phyloP scores from a whole-genome alignment of 495 filamentous ascomycete genomes.

The Aspergillus conjunctus region DNA sequence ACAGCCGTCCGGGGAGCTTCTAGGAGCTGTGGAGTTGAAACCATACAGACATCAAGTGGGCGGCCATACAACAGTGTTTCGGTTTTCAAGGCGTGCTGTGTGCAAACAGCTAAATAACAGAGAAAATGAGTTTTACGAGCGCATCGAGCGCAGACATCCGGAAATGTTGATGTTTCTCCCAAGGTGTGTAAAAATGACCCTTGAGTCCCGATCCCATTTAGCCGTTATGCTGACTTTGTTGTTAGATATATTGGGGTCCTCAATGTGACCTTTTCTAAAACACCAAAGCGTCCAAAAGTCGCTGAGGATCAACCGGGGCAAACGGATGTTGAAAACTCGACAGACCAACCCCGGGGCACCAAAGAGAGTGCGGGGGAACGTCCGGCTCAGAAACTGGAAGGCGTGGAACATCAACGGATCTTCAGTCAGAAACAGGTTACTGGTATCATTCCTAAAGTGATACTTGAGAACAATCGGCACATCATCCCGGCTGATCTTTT shows the following conservation, averaged over 20 bases:
- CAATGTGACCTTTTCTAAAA: conserved; percentile 95
- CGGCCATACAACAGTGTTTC: conserved; percentile 93
- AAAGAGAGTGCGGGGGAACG: conserved; percentile 28
- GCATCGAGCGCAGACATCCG: conserved; percentile 84
- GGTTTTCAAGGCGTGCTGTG: conserved; percentile 90
- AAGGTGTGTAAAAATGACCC: conserved; percentile 60
- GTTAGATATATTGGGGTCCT: conserved; percentile 91
- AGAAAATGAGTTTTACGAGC: conserved; percentile 98
- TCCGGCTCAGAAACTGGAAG: conserved; percentile 24
- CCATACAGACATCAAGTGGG: conserved; percentile 97
- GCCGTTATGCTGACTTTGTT: not conserved
- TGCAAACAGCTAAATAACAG: conserved; percentile 97
- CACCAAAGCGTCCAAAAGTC: conserved; percentile 63
- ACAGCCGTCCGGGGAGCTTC: too few species aligned
- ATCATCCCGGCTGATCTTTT: conserved; percentile 87
- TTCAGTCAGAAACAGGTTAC: conserved; percentile 77
- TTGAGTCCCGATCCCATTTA: not conserved
- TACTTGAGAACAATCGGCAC: conserved; percentile 93
- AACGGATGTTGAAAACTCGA: conserved; percentile 17
- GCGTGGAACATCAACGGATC: conserved; percentile 57
- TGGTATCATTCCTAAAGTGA: conserved; percentile 79
- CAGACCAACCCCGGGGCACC: conserved; percentile 19
- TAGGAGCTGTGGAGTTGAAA: conserved; percentile 93
- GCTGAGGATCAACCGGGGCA: conserved; percentile 37
- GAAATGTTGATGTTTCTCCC: conserved; percentile 88